Base-by-base conservation (phyloP, 306 rosid species). In the Trifolium dubium region DNA sequence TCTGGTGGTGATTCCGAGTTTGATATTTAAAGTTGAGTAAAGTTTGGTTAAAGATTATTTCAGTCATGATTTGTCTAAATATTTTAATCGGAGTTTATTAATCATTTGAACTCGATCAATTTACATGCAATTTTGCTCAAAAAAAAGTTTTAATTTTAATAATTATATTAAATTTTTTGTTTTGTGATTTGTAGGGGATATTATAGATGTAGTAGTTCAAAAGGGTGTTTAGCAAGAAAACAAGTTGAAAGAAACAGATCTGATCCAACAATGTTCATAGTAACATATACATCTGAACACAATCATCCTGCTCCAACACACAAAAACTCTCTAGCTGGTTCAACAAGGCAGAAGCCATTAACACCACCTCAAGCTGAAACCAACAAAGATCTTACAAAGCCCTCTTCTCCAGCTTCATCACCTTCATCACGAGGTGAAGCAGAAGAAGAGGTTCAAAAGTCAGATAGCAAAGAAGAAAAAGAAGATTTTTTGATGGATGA, bases 291-390 rank as follows among this genome's bases (percentile, higher is more conserved):
- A 41, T 90, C 91, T 13, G 98, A 93, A 81, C 98, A 93, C 89
- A 93, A 91, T 83, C 98, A 93, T 83, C 92, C 94, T 17, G 96
- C 97, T 55, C 98, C 98, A 0, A 91, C 97, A 44, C 98, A 93
- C 71, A 84, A 96, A 66, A 93, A 93, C 84, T 93, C 98, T 4
- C 98, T 93, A 3, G 98, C 98, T 44, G 98, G 98, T 1, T 93
- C 98, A 72, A 89, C 97, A 3, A 88, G 98, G 6, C 94, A 91
- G 81, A 93, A 93, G 84, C 87, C 88, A 37, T 64, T 58, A 18
- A 58, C 92, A 0, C 56, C 89, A 0, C 77, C 14, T 10, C 53
- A n/a, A 65, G 12, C 3, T 18, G 34, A 19, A 4, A 51, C 32
- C 35, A 43, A 39, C 49, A 64, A 64, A 40, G n/a, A 43, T 9